Conservation (phyloP, 495 filamentous ascomycete genomes). For the Penicillium roqueforti region DNA sequence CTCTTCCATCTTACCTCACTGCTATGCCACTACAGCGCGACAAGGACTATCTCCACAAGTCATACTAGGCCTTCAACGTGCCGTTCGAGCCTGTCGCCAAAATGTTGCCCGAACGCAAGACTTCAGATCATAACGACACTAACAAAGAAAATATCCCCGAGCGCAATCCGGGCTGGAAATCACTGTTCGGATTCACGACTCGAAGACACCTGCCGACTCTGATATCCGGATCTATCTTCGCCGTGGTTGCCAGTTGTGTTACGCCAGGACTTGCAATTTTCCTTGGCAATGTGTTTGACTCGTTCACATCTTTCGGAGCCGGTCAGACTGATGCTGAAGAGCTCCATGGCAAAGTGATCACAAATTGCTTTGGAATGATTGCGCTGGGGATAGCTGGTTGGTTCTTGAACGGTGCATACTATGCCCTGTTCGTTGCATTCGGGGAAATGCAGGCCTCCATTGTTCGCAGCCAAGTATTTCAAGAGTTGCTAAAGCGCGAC, state of each 20-base stretch:
- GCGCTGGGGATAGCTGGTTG: conserved; percentile 59
- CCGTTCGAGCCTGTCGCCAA: background rate
- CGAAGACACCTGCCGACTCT: conserved; percentile 56
- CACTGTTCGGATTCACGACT: conserved; percentile 71
- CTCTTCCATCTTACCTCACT: background rate
- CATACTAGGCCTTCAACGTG: background rate
- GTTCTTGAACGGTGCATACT: conserved; percentile 61
- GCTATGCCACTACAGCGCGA: background rate
- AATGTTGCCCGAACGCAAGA: conserved; percentile 5
- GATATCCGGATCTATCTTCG: conserved; percentile 46
- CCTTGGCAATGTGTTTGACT: conserved; percentile 71
- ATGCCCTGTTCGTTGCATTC: conserved; percentile 65
- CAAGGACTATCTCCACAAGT: background rate
- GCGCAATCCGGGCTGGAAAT: conserved; percentile 36
- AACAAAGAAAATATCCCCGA: background rate
- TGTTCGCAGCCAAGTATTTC: conserved; percentile 62
- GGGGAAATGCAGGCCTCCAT: conserved; percentile 74
- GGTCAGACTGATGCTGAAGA: conserved; percentile 45
- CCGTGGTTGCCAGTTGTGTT: conserved; percentile 57
- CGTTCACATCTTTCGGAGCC: conserved; percentile 62
- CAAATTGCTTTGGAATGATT: conserved; percentile 54
- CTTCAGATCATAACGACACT: background rate
- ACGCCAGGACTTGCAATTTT: conserved; percentile 65
- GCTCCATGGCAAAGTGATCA: conserved; percentile 52
- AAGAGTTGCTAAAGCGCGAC: conserved; percentile 62